Conservation (phyloP, 1,139 yeast species). For the Hansenula lynferdii region DNA sequence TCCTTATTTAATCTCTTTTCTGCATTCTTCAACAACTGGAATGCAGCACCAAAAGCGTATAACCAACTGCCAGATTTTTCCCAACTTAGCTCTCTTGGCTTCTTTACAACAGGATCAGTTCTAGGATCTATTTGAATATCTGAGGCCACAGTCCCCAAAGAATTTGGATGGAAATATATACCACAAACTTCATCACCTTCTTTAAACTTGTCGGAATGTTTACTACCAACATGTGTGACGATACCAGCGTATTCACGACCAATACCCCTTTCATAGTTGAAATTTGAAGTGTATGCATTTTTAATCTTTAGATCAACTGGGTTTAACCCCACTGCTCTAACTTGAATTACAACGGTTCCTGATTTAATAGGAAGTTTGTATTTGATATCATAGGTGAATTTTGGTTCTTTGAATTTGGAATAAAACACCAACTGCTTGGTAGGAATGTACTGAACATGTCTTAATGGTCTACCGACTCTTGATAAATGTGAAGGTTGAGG, state of each 20-base stretch:
- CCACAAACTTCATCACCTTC: slow-evolving; percentile 71
- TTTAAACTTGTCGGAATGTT: slow-evolving; percentile 32
- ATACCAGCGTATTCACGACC: slow-evolving; percentile 72
- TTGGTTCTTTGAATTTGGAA: slow-evolving; percentile 30
- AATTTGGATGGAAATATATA: slow-evolving; percentile 37
- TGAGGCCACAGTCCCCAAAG: slow-evolving; percentile 49
- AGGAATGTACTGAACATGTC: slow-evolving; percentile 35
- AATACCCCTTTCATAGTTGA: slow-evolving; percentile 46
- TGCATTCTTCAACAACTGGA: slow-evolving; percentile 33
- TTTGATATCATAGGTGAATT: slow-evolving; percentile 34
- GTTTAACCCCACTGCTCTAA: slow-evolving; percentile 55
- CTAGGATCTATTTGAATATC: slow-evolving; percentile 42
- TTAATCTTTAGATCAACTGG: slow-evolving; percentile 61
- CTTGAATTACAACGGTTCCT: slow-evolving; percentile 51
- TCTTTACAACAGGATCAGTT: slow-evolving; percentile 33
- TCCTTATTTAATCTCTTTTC: slow-evolving; percentile 22
- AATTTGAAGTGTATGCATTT: slow-evolving; percentile 30
- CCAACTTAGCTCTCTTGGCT: slow-evolving; percentile 44
- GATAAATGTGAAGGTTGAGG: slow-evolving; percentile 15
- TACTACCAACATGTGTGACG: slow-evolving; percentile 52
- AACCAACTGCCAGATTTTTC: slow-evolving; percentile 59
- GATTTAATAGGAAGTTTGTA: slow-evolving; percentile 36
- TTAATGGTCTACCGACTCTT: slow-evolving; percentile 36
- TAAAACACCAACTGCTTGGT: slow-evolving; percentile 31
- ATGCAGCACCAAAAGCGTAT: slow-evolving; percentile 55